Percentiles rank a stretch among this genome's conserved stretches.
These are phyloP conservation scores for Aspergillus hiratsukae DNA, from an alignment of 2,329 filamentous ascomycete species.

Conservation along the genomic window DNA sequence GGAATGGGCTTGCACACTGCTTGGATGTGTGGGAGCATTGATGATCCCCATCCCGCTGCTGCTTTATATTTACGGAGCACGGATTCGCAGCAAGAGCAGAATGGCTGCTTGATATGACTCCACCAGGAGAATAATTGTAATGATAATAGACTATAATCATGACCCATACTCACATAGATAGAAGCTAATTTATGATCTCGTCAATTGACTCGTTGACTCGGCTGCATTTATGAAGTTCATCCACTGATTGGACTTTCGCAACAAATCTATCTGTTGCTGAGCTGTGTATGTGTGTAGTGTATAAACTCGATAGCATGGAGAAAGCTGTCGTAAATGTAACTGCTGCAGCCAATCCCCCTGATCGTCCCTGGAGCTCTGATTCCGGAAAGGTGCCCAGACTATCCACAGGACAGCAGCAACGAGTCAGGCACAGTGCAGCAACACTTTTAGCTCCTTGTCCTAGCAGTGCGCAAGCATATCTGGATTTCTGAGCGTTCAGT, in stretches of 20 bases:
- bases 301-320: too few relatives aligned
- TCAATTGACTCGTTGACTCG: not conserved
- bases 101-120: not conserved
- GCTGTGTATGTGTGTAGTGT: too few relatives aligned
- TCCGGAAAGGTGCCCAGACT: not conserved
- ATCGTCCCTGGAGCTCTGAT: not conserved
- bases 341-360: not conserved
- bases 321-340: too few relatives aligned
- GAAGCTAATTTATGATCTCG: not conserved
- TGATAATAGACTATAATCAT: not conserved
- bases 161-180: not conserved
- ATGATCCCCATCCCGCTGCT: constrained; percentile 27
- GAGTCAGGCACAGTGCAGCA: too few relatives aligned
- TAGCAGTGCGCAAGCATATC: not conserved
- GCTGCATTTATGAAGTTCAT: too few relatives aligned
- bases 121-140: not conserved
- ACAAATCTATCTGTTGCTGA: too few relatives aligned
- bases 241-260: too few relatives aligned
- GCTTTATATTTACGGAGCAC: constrained; percentile 9
- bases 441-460: too few relatives aligned
- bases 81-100: constrained; percentile 7
- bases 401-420: too few relatives aligned
- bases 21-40: constrained; percentile 25
- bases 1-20: constrained; percentile 28
- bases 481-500: not conserved